Percentiles rank a stretch among this genome's conserved stretches.
phyloP scores from a whole-genome alignment of 2,329 filamentous ascomycete species.

The Niveomyces coronatus region DNA sequence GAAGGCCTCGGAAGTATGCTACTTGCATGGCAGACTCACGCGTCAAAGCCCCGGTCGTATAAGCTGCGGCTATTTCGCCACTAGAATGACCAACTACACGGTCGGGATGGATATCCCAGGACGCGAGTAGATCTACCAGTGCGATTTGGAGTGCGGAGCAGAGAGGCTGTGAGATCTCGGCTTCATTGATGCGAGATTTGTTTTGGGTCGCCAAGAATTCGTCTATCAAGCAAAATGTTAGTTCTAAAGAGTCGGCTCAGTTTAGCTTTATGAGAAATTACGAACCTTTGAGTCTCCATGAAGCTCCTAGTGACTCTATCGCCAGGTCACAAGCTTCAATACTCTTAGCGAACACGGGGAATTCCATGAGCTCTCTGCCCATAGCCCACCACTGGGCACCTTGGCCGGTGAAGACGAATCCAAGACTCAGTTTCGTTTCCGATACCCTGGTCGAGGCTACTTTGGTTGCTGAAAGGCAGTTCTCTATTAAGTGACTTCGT shows the following conservation, averaged over 20 bases:
- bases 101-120: conserved; percentile 11
- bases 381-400: conserved; percentile 23
- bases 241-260: no score
- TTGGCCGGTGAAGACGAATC: conserved; percentile 23
- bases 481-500: neutral
- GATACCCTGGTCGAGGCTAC: neutral
- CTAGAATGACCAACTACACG: conserved; percentile 17
- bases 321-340: no score
- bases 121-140: conserved; percentile 12
- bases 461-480: no score
- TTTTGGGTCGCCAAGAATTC: no score
- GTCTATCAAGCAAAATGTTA: no score
- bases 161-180: no score
- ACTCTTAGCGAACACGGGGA: no score
- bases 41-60: conserved; percentile 18
- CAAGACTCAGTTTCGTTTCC: conserved; percentile 6
- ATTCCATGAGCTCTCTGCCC: conserved; percentile 22
- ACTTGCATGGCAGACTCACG: conserved; percentile 14
- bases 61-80: conserved; percentile 26
- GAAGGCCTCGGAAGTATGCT: conserved; percentile 16
- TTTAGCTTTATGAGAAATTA: no score
- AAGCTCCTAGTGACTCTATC: no score
- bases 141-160: no score
- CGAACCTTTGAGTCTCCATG: no score
- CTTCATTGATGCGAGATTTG: no score